Percentiles rank a stretch among this genome's conserved stretches.
Conservation (phyloP, 2,329 filamentous ascomycete species). For the Aspergillus ibericus region DNA sequence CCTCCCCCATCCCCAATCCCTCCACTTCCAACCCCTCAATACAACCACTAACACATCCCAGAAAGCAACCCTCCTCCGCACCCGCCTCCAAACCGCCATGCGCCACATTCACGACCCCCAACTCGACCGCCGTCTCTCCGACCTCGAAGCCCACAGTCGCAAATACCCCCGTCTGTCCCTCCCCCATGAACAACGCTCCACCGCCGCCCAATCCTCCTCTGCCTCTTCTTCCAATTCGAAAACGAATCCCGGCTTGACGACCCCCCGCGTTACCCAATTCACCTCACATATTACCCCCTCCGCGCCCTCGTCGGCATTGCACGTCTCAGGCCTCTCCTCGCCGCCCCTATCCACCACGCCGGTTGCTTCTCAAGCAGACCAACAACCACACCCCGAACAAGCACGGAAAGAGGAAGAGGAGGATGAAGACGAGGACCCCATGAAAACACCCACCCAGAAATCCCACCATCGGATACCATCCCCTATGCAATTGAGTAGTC, state of each 20-base stretch:
- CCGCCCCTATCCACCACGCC: constrained; percentile 15
- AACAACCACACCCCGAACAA: neutral
- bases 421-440: constrained; percentile 17
- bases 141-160: constrained; percentile 42
- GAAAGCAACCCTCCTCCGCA: constrained; percentile 44
- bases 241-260: neutral
- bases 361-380: too few species aligned
- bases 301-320: constrained; percentile 20
- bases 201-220: neutral
- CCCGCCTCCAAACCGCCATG: constrained; percentile 42
- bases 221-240: neutral
- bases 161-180: constrained; percentile 33
- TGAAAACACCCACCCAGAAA: constrained; percentile 24
- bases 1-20: neutral
- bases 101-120: constrained; percentile 39
- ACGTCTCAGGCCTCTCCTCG: constrained; percentile 17
- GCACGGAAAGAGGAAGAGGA: neutral
- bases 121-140: constrained; percentile 42
- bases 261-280: neutral
- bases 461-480: constrained; percentile 17
- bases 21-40: neutral
- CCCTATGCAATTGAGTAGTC: constrained; percentile 39
- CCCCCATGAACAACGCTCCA: constrained; percentile 10
- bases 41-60: constrained; percentile 23
- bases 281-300: constrained; percentile 10